Percentiles rank a stretch among this genome's conserved stretches.
These are phyloP conservation scores for Naganishia liquefaciens DNA, from an alignment of 1,284 basidiomycete genomes.

Conservation along the genomic window DNA sequence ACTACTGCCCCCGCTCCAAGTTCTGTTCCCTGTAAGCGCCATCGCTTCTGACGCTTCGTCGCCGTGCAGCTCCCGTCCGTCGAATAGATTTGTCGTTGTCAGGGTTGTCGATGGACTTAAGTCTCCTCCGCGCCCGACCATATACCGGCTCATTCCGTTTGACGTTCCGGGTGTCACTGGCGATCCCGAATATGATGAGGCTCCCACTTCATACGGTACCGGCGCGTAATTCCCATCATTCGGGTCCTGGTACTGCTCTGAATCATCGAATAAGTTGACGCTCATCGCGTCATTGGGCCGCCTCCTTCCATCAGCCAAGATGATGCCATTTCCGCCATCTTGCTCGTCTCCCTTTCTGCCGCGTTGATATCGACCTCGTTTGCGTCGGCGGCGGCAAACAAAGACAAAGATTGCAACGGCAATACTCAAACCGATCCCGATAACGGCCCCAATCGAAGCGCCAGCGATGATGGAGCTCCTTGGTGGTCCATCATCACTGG, in stretches of 20 bases:
- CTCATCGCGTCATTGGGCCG: conserved; percentile 23
- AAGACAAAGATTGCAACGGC: conserved; percentile 26
- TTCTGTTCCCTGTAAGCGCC: neutral
- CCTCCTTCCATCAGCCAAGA: conserved; percentile 19
- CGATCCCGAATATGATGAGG: conserved; percentile 17
- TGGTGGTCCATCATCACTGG: conserved; percentile 7
- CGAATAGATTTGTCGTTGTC: conserved; percentile 22
- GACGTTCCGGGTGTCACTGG: conserved; percentile 7
- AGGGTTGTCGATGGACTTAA: conserved; percentile 3
- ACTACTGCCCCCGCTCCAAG: conserved; percentile 13
- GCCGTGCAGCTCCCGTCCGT: conserved; percentile 8
- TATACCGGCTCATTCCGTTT: neutral
- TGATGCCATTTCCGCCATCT: neutral
- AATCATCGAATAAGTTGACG: conserved; percentile 22
- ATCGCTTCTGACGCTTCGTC: conserved; percentile 18
- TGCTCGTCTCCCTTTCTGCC: conserved; percentile 10
- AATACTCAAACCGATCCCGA: conserved; percentile 26
- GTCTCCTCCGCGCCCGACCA: neutral
- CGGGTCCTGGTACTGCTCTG: conserved; percentile 13
- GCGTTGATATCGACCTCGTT: conserved; percentile 1
- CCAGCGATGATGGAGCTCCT: conserved; percentile 21
- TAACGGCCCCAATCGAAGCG: conserved; percentile 23
- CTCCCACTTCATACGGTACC: conserved; percentile 14
- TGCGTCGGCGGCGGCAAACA: conserved; percentile 22
- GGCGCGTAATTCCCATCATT: conserved; percentile 23